phyloP scores from a whole-genome alignment of 2,329 filamentous ascomycete genomes.

The Fusarium cicatricum region DNA sequence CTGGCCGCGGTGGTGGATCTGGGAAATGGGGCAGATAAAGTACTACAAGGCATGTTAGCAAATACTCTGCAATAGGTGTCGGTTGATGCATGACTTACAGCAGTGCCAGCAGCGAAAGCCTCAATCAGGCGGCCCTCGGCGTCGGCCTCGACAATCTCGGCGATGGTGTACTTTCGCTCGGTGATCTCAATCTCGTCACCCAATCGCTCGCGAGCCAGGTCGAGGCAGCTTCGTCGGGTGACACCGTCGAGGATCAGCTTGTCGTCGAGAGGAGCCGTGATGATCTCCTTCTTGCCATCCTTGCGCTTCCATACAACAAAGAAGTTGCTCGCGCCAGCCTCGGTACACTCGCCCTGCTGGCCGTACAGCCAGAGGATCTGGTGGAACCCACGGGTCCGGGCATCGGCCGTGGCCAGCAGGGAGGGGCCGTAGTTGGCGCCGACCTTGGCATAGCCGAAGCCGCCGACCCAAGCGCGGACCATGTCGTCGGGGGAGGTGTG shows the following conservation, averaged over 20 bases:
- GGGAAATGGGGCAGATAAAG: conserved; percentile 74
- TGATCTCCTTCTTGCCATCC: conserved; percentile 66
- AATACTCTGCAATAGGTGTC: neutral
- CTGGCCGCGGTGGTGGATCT: conserved; percentile 72
- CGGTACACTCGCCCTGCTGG: conserved; percentile 78
- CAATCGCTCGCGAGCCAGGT: conserved; percentile 73
- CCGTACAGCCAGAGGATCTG: conserved; percentile 97
- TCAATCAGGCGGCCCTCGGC: conserved; percentile 82
- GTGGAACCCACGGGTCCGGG: conserved; percentile 76
- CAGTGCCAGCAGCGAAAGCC: conserved; percentile 87
- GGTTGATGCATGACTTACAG: conserved; percentile 63
- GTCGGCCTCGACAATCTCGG: conserved; percentile 76
- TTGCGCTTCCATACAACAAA: conserved; percentile 78
- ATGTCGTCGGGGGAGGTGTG: conserved; percentile 83
- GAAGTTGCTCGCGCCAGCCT: conserved; percentile 93
- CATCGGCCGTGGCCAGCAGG: conserved; percentile 80
- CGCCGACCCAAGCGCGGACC: conserved; percentile 91
- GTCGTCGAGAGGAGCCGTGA: conserved; percentile 85
- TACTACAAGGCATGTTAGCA: conserved; percentile 56
- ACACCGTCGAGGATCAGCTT: conserved; percentile 88
- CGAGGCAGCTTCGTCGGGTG: conserved; percentile 81
- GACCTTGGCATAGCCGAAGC: conserved; percentile 91
- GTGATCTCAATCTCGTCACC: conserved; percentile 71
- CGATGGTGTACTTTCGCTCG: conserved; percentile 84
- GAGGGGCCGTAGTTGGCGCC: conserved; percentile 93